Conservation (phyloP, 2,329 filamentous ascomycete genomes). For the Aspergillus spinulosporus region DNA sequence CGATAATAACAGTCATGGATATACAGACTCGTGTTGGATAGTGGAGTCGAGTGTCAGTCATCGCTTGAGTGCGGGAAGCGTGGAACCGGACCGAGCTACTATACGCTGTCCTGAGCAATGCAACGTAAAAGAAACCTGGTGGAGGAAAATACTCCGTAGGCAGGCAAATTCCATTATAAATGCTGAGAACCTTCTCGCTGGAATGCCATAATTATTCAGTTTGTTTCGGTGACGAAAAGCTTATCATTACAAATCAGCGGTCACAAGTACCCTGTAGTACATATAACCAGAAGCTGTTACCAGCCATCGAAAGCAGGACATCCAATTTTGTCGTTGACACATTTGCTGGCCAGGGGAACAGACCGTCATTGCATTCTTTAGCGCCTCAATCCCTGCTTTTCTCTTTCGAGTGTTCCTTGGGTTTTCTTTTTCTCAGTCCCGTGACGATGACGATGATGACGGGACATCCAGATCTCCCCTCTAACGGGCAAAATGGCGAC, state of each 20-base stretch:
- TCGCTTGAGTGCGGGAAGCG: conserved; percentile 19
- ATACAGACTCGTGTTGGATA: background rate
- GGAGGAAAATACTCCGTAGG: conserved; percentile 14
- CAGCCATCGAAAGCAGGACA: background rate
- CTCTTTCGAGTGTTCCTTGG: background rate
- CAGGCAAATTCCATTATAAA: conserved; percentile 6
- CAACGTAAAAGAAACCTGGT: conserved; percentile 33
- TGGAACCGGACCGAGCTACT: conserved; percentile 18
- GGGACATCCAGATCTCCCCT: conserved; percentile 3
- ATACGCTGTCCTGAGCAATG: conserved; percentile 11
- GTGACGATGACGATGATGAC: conserved; percentile 27
- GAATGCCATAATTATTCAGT: background rate
- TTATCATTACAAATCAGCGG: conserved; percentile 21
- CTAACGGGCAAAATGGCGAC: conserved; percentile 38
- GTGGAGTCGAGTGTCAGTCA: conserved; percentile 15
- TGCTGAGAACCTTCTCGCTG: conserved; percentile 1
- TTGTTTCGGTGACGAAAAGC: background rate
- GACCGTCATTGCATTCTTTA: background rate
- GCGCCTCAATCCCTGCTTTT: background rate
- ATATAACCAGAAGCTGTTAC: conserved; percentile 4
- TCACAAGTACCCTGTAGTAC: conserved; percentile 3
- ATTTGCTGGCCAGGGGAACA: background rate
- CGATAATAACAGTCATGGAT: background rate
- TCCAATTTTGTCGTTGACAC: background rate
- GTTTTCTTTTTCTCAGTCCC: conserved; percentile 11